Evolutionary conservation across 306 rosid genomes (phyloP).

Genomic region (Mucuna pruriens): DNA sequence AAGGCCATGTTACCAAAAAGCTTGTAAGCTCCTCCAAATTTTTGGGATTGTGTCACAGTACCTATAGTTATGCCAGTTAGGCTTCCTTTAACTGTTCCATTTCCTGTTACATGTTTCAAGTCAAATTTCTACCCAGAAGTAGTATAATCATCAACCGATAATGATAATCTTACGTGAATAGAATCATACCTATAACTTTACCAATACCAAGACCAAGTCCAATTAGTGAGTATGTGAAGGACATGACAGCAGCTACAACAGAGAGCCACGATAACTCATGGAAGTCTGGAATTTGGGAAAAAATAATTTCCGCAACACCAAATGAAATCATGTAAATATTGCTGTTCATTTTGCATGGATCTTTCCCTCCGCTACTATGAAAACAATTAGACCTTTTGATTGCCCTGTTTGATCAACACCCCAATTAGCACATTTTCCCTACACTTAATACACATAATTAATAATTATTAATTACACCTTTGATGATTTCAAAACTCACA

Average conservation of each 20-base stretch:
- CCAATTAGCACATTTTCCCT: slow-evolving; percentile 11
- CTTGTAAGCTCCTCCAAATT: slow-evolving; percentile 52
- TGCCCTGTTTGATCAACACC: slow-evolving; percentile 42
- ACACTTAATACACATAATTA: neutral
- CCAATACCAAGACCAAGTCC: slow-evolving; percentile 54
- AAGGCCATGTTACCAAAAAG: slow-evolving; percentile 60
- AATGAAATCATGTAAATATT: slow-evolving; percentile 43
- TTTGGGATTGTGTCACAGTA: slow-evolving; percentile 33
- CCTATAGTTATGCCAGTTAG: slow-evolving; percentile 50
- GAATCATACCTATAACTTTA: slow-evolving; percentile 46
- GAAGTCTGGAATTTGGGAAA: slow-evolving; percentile 55
- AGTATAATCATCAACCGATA: neutral
- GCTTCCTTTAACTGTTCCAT: slow-evolving; percentile 43
- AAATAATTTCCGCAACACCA: slow-evolving; percentile 44
- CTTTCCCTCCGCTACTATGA: slow-evolving; percentile 43
- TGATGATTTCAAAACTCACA: slow-evolving; percentile 53
- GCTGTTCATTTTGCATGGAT: slow-evolving; percentile 46
- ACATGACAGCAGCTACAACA: slow-evolving; percentile 52
- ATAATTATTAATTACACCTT: neutral
- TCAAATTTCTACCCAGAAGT: neutral
- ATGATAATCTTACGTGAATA: neutral
- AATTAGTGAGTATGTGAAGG: slow-evolving; percentile 53
- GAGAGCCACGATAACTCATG: slow-evolving; percentile 58
- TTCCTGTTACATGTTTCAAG: slow-evolving; percentile 33
- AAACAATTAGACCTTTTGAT: slow-evolving; percentile 50